Evolutionary conservation across 768 basidiomycete species (phyloP), one percentile per base, ranked within the genome.

Genomic region (Rhodosporidiobolus odoratus): DNA sequence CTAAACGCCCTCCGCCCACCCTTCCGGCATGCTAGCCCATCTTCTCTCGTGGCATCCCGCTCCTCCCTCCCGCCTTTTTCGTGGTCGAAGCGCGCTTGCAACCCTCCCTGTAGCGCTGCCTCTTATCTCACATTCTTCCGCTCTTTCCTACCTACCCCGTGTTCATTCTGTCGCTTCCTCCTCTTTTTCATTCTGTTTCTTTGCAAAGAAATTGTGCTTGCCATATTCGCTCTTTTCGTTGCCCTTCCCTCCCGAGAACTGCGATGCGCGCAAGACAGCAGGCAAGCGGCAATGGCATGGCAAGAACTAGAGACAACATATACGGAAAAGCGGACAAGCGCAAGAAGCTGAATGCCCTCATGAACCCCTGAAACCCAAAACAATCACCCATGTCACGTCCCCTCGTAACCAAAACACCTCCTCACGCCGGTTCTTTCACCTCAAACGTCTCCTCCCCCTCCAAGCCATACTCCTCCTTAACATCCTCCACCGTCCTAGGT

Each of bases 381-480:
- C n/a, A n/a, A n/a, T n/a, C n/a, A n/a, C n/a, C n/a, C n/a, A n/a
- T n/a, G n/a, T n/a, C n/a, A n/a, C n/a, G n/a, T n/a, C n/a, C n/a
- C n/a, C n/a, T n/a, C n/a, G n/a, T n/a, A 3, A 8, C 27, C 15
- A 3, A 15, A 47, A 62, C 34, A 12, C 5, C 35, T 21, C 61
- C 40, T 21, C n/a, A 43, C 27, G 7, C 5, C 54, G 8, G 13
- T 53, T 35, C 53, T 35, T 37, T 62, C 13, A 68, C 21, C 15
- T 73, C 71, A 27, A 73, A 57, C 37, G 71, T 68, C 63, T 73
- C 71, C 56, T 73, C 71, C 10, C 50, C 71, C 27, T 73, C 69
- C 2, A 71, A 45, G 13, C 58, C 71, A 38, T 56, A 65, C 64
- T 73, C 71, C 13, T 68, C 71, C 59, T 58, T 53, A 15, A 50